These are phyloP conservation scores for Acacia confusa DNA, from an alignment of 306 rosid species.

Conservation along the genomic window DNA sequence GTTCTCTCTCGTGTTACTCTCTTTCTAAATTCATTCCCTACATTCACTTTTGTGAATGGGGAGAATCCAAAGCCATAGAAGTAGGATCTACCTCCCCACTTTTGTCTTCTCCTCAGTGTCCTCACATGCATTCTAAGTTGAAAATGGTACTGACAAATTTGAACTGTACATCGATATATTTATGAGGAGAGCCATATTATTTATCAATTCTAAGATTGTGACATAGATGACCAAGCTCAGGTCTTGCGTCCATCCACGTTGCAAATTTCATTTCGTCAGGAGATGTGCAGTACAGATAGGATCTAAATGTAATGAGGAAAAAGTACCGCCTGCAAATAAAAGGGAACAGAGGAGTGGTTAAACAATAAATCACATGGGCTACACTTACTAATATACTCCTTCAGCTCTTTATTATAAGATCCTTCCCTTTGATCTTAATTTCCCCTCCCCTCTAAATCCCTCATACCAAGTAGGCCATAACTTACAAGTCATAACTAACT, in stretches of 20 bases:
- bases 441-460: too few relatives aligned
- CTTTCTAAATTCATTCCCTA: neutral
- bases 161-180: constrained; percentile 42
- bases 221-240: constrained; percentile 89
- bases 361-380: neutral
- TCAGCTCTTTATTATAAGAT: neutral
- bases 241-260: constrained; percentile 83
- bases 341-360: constrained; percentile 24
- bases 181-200: constrained; percentile 39
- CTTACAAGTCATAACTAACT: too few relatives aligned
- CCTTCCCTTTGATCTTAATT: neutral
- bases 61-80: neutral
- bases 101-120: neutral
- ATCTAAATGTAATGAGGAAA: constrained; percentile 77
- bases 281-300: constrained; percentile 68
- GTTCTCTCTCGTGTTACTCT: too few relatives aligned
- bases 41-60: neutral
- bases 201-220: constrained; percentile 78
- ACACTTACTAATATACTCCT: neutral
- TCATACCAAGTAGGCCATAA: too few relatives aligned
- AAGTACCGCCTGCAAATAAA: constrained; percentile 71
- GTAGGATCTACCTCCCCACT: neutral
- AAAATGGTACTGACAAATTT: constrained; percentile 19
- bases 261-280: constrained; percentile 47
- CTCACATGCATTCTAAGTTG: neutral